Base-by-base conservation (phyloP, 164 flowering plant species). In the Platanus orientalis region DNA sequence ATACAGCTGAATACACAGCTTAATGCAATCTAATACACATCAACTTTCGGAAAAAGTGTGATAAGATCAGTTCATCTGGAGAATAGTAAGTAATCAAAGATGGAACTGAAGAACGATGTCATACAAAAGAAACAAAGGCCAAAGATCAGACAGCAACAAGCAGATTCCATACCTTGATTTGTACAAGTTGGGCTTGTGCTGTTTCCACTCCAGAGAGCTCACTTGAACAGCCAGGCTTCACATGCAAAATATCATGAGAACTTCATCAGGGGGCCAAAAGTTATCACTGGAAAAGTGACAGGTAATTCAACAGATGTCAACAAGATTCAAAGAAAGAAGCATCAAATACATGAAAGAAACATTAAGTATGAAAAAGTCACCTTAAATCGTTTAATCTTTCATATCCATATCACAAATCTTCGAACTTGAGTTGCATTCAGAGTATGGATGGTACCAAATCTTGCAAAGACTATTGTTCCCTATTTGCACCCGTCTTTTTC, bases 201-300 rank as follows among this genome's bases (percentile, higher is more conserved):
- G 77, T 69, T 44, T 78, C 78, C 56, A 77, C 79, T 55, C 82
- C 83, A 62, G 90, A 72, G 28, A 93, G 78, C 83, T 93, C 90
- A 71, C 92, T 87, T 39, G 98, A 93, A 72, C 98, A 93, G 32
- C 98, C 98, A 77, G 97, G 98, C 97, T 93, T 69, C 75, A 77
- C 64, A 72, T 28, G 73, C 45, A 66, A 62, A 54, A 49, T 16
- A 45, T n/a, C 39, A 49, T 34, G 23, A 62, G 12, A 62, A 57
- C 14, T 16, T 60, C 42, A 50, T 54, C 6, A 56, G 20, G 14
- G 36, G 2, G 0, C n/a, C 47, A n/a, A 40, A 52, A 60, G 7
- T 14, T 17, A 29, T 3, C 12, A 60, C 25, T 16, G 23, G 6
- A 40, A 39, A 36, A 16, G 14, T 23, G 25, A 50, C 23, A 54